Evolutionary conservation across 805 yeast species (phyloP).

Genomic region (Yarrowia alimentaria): DNA sequence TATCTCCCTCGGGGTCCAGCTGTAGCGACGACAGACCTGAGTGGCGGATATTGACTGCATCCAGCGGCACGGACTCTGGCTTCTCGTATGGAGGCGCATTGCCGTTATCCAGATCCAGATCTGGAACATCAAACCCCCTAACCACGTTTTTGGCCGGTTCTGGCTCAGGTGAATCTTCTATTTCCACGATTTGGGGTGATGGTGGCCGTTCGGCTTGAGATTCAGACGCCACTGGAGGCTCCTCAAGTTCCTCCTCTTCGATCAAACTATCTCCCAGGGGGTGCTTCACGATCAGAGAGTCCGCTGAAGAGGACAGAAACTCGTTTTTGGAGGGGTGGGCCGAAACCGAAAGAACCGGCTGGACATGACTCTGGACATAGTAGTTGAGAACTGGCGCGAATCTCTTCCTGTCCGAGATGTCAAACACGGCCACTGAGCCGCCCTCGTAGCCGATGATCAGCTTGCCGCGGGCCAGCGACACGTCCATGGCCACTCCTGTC

Average conservation of each 20-base stretch:
- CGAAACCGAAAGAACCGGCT: slow-evolving; percentile 39
- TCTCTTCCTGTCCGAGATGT: slow-evolving; percentile 31
- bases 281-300: slow-evolving; percentile 38
- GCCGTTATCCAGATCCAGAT: neutral
- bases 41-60: slow-evolving; percentile 13
- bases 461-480: slow-evolving; percentile 42
- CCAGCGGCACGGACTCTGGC: neutral
- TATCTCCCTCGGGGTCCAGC: slow-evolving; percentile 1
- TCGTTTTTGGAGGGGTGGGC: slow-evolving; percentile 31
- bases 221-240: no score
- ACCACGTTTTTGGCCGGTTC: slow-evolving; percentile 32
- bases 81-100: no score
- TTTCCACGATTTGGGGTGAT: slow-evolving; percentile 38
- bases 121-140: slow-evolving; percentile 1
- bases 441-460: slow-evolving; percentile 66
- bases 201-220: neutral
- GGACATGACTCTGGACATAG: slow-evolving; percentile 35
- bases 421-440: slow-evolving; percentile 52
- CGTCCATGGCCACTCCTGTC: slow-evolving; percentile 67
- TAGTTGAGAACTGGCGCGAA: slow-evolving; percentile 29
- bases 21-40: slow-evolving; percentile 9
- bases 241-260: slow-evolving; percentile 2
- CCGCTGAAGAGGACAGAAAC: slow-evolving; percentile 40
- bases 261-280: slow-evolving; percentile 20
- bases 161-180: slow-evolving; percentile 34